Evolutionary conservation across 2,329 filamentous ascomycete species (phyloP).

Genomic region (Colletotrichum sansevieriae): DNA sequence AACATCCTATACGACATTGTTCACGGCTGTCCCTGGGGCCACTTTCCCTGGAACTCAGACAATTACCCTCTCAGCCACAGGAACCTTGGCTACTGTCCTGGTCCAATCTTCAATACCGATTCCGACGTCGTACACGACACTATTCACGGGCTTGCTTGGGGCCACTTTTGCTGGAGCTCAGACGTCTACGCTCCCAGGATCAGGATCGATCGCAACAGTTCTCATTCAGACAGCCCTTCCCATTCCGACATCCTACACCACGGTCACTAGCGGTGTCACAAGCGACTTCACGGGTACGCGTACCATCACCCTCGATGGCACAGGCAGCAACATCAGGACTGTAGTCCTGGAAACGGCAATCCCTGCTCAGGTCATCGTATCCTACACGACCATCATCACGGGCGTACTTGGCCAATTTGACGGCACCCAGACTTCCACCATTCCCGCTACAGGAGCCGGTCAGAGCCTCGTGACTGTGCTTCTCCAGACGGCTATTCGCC

Average conservation of each 20-base stretch:
- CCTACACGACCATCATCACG: conserved; percentile 28
- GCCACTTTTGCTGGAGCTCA: conserved; percentile 22
- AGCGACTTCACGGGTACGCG: conserved; percentile 20
- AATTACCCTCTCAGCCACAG: no score
- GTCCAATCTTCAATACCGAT: no score
- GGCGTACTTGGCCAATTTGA: conserved; percentile 13
- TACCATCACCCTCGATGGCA: conserved; percentile 9
- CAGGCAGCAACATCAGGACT: conserved; percentile 12
- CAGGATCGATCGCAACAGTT: conserved; percentile 18
- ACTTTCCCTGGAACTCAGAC: no score
- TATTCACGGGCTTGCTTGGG: conserved; percentile 13
- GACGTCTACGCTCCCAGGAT: background rate
- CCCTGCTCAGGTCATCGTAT: conserved; percentile 14
- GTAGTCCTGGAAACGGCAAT: conserved; percentile 20
- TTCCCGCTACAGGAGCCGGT: conserved; percentile 16
- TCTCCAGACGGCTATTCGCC: conserved; percentile 21
- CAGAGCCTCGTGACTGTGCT: conserved; percentile 27
- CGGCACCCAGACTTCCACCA: conserved; percentile 8
- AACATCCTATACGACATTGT: no score
- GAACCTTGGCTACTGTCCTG: no score
- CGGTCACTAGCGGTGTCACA: conserved; percentile 18
- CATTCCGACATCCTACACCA: conserved; percentile 19
- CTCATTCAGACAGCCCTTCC: conserved; percentile 18
- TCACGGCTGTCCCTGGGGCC: no score
- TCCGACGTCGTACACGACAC: conserved; percentile 23